Conservation (phyloP, 495 filamentous ascomycete species). For the Penicillium manginii region DNA sequence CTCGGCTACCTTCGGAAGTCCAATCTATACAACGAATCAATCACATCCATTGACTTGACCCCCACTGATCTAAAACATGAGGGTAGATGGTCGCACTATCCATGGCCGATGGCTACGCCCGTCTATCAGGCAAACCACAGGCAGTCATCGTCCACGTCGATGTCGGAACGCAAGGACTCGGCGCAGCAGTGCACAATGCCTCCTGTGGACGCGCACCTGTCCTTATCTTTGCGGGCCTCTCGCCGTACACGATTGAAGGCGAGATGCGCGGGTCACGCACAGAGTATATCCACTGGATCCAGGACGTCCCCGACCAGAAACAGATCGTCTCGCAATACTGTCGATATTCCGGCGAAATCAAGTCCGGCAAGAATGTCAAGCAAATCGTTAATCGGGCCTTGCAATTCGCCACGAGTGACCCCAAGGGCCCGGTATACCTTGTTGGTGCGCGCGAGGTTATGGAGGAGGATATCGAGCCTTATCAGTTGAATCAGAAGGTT, state of each 20-base stretch:
- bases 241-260: conserved; percentile 87
- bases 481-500: conserved; percentile 68
- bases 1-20: not conserved
- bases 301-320: conserved; percentile 94
- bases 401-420: conserved; percentile 81
- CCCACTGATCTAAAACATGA: conserved; percentile 5
- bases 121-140: conserved; percentile 82
- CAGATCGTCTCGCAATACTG: conserved; percentile 93
- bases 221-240: conserved; percentile 88
- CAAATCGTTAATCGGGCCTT: conserved; percentile 92
- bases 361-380: conserved; percentile 90
- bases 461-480: conserved; percentile 89
- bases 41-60: not conserved
- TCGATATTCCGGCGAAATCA: conserved; percentile 88
- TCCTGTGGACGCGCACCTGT: conserved; percentile 84
- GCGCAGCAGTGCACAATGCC: conserved; percentile 91
- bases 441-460: conserved; percentile 85
- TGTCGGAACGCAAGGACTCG: conserved; percentile 91
- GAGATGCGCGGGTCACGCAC: conserved; percentile 87
- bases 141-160: conserved; percentile 96
- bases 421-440: conserved; percentile 86
- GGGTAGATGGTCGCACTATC: conserved; percentile 93
- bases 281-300: conserved; percentile 98
- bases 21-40: not conserved
- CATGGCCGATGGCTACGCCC: conserved; percentile 95